Base-by-base conservation (phyloP, 2,329 filamentous ascomycete species). In the Microcyclospora pomicola region DNA sequence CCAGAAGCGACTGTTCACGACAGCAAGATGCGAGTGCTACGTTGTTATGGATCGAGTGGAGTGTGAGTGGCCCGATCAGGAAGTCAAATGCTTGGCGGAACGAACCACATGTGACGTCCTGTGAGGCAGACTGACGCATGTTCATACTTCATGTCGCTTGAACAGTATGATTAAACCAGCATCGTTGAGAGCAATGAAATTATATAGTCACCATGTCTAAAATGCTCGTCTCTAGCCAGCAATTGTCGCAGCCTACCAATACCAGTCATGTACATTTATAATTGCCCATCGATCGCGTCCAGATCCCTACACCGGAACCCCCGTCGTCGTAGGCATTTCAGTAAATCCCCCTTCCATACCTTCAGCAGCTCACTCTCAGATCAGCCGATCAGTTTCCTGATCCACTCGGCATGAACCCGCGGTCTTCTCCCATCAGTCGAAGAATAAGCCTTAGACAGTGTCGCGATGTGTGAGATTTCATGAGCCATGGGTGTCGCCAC, bases 371-470 rank as follows among this genome's bases (percentile, higher is more conserved):
- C 27, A 1, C 15, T 61, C 6, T 24, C 42, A 9, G 39, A 33
- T 13, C 42, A 29, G 1, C 52, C 53, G 0, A 56, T 68, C 31
- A 49, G 58, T 35, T 49, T 66, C 1, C 31, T 67, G 9, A 52
- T 68, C 31, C 65, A 69, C 53, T 58, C 54, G 39, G 63, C 63
- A 6, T 65, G 65, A 5, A 53, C 67, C 33, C 56, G 65, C 6
- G 65, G 65, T 6, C 56, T 68, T 1, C 63, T 66, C 0, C 53
- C 57, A 0, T 19, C 35, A 1, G 41, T 59, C 6, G 47, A 51
- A 19, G 12, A 40, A 9, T 24, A 48, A 14, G 38, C 49, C 2
- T 54, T 53, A 1, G 47, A 51, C 14, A 50, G 63, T 38, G 60
- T 65, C 5, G 53, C 58, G 1, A 58, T 56, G 0, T 58, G 61